phyloP scores from a whole-genome alignment of 2,329 filamentous ascomycete genomes.

The Davidsoniella neocaledoniae region DNA sequence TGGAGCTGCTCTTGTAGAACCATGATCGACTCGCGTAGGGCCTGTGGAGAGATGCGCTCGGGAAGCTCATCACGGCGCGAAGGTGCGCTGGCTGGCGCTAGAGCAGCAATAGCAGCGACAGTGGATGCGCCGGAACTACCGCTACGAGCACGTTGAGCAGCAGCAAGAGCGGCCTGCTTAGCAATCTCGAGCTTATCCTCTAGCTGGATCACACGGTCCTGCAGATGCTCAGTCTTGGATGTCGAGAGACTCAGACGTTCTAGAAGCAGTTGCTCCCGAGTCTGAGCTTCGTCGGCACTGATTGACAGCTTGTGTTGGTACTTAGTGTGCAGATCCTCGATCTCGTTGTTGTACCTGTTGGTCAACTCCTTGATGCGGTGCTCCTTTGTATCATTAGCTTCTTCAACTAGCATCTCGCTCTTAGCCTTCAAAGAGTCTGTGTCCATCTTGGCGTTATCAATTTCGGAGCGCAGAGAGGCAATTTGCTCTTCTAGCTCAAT shows the following conservation, averaged over 20 bases:
- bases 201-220: slow-evolving; percentile 68
- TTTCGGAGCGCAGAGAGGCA: slow-evolving; percentile 50
- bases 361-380: slow-evolving; percentile 30
- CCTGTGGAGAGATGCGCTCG: slow-evolving; percentile 85
- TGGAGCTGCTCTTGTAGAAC: slow-evolving; percentile 94
- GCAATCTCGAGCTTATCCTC: slow-evolving; percentile 86
- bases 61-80: slow-evolving; percentile 33
- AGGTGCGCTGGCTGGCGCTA: slow-evolving; percentile 20
- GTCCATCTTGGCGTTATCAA: slow-evolving; percentile 65
- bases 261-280: slow-evolving; percentile 60
- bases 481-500: slow-evolving; percentile 71
- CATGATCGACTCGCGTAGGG: slow-evolving; percentile 86
- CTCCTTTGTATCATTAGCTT: slow-evolving; percentile 53
- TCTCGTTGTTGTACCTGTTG: slow-evolving; percentile 46
- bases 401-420: slow-evolving; percentile 71
- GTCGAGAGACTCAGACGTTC: slow-evolving; percentile 70
- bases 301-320: slow-evolving; percentile 60
- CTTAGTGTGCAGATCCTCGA: slow-evolving; percentile 59
- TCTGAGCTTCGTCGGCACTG: slow-evolving; percentile 64
- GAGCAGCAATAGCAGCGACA: slow-evolving; percentile 5
- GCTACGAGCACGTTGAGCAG: slow-evolving; percentile 55
- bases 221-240: slow-evolving; percentile 69
- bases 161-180: slow-evolving; percentile 70
- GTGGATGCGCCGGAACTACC: slow-evolving; percentile 23
- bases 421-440: slow-evolving; percentile 65